Evolutionary conservation across 106 monocot genomes (phyloP).

Genomic region (Phalaenopsis aphrodite): DNA sequence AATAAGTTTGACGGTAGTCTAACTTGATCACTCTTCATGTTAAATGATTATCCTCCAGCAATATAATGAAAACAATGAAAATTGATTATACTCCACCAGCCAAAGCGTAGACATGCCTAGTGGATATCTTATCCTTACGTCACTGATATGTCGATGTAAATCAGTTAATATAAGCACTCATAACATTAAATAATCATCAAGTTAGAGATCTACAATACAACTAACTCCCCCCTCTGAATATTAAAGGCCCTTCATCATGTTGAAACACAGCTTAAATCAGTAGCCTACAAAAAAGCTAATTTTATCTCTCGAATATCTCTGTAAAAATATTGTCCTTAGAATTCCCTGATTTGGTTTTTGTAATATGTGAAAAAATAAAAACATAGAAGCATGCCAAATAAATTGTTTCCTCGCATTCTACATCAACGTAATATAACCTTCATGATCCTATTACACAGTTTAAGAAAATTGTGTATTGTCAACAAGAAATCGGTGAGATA

Average conservation of each 20-base stretch:
- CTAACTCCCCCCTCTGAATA: background rate
- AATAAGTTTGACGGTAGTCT: too few species aligned
- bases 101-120: background rate
- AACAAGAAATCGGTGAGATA: background rate
- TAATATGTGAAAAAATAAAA: background rate
- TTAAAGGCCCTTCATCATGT: background rate
- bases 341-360: background rate
- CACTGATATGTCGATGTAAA: background rate
- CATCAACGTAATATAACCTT: background rate
- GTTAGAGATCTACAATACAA: background rate
- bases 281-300: background rate
- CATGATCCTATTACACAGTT: background rate
- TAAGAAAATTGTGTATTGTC: background rate
- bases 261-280: background rate
- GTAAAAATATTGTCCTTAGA: background rate
- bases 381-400: background rate
- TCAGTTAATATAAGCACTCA: background rate
- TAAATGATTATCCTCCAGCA: too few species aligned
- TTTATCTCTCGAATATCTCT: background rate
- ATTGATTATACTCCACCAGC: background rate
- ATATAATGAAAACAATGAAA: background rate
- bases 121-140: background rate
- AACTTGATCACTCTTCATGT: too few species aligned
- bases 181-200: background rate
- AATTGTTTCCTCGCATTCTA: background rate